Evolutionary conservation across 352 stramenopile genomes (phyloP).

Genomic region (Globisporangium uncinulatum): DNA sequence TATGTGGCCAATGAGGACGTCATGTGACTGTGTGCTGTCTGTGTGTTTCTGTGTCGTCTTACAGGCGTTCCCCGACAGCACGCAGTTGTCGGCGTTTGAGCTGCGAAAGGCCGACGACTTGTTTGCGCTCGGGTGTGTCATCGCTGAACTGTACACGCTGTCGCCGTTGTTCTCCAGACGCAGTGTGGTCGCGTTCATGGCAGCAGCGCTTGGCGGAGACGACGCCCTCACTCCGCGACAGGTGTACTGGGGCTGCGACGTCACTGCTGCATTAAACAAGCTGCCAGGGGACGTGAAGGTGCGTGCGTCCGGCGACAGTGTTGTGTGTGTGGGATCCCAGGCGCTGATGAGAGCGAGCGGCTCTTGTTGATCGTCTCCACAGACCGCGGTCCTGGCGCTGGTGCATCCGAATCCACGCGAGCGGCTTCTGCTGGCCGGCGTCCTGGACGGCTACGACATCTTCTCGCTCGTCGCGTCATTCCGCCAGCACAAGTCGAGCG

Average conservation of each 20-base stretch:
- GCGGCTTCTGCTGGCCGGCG: conserved; percentile 21
- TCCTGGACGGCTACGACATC: conserved; percentile 31
- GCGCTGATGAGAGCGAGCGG: background rate
- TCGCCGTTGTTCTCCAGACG: conserved; percentile 51
- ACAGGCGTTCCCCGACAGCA: conserved; percentile 14
- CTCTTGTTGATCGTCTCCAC: background rate
- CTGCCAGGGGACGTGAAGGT: conserved; percentile 57
- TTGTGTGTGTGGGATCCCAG: no score
- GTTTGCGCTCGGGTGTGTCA: conserved; percentile 64
- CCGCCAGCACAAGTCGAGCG: conserved; percentile 2
- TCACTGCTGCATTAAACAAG: conserved; percentile 19
- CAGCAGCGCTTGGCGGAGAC: conserved; percentile 1
- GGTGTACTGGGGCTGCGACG: conserved; percentile 20
- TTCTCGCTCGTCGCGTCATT: conserved; percentile 8
- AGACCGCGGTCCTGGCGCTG: conserved; percentile 37
- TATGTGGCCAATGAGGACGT: no score
- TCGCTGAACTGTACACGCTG: conserved; percentile 60
- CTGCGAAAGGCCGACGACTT: conserved; percentile 33
- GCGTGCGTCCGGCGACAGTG: background rate
- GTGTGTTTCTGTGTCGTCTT: background rate
- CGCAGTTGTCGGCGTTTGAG: conserved; percentile 24
- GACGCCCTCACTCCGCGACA: background rate
- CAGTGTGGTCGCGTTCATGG: conserved; percentile 37
- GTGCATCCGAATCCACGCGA: conserved; percentile 40
- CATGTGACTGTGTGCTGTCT: background rate